Evolutionary conservation across 2,329 filamentous ascomycete species (phyloP).

Genomic region (Hypoxylon sp.): DNA sequence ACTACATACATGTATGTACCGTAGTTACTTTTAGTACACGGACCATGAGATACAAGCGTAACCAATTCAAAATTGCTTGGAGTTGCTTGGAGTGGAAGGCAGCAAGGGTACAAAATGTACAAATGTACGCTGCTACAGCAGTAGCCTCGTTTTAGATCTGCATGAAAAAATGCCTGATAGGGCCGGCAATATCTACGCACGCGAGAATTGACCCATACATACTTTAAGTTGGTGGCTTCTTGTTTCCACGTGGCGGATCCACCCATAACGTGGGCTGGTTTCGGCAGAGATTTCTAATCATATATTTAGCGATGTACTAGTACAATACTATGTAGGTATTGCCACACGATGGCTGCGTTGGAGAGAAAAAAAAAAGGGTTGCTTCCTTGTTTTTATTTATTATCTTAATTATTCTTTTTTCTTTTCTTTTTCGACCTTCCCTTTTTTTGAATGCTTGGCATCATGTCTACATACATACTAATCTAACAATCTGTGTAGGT

Average conservation of each 20-base stretch:
- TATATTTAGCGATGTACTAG: slow-evolving; percentile 34
- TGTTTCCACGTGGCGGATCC: slow-evolving; percentile 46
- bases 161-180: slow-evolving; percentile 42
- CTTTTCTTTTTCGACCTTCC: slow-evolving; percentile 7
- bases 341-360: slow-evolving; percentile 3
- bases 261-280: slow-evolving; percentile 45
- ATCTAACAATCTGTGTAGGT: neutral
- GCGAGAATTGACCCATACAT: slow-evolving; percentile 45
- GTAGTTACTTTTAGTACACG: slow-evolving; percentile 1
- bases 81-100: slow-evolving; percentile 5
- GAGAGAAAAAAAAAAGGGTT: neutral
- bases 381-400: slow-evolving; percentile 13
- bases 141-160: slow-evolving; percentile 45
- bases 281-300: slow-evolving; percentile 45
- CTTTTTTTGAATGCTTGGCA: slow-evolving; percentile 9
- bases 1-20: no score
- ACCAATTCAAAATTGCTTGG: no score
- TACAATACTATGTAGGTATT: no score
- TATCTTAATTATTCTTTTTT: neutral
- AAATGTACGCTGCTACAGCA: slow-evolving; percentile 22
- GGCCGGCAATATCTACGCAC: slow-evolving; percentile 45
- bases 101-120: slow-evolving; percentile 1
- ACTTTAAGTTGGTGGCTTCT: slow-evolving; percentile 43
- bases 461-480: neutral
- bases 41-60: slow-evolving; percentile 5